Conservation (phyloP, 2,329 filamentous ascomycete genomes). For the Orbilia quercus region DNA sequence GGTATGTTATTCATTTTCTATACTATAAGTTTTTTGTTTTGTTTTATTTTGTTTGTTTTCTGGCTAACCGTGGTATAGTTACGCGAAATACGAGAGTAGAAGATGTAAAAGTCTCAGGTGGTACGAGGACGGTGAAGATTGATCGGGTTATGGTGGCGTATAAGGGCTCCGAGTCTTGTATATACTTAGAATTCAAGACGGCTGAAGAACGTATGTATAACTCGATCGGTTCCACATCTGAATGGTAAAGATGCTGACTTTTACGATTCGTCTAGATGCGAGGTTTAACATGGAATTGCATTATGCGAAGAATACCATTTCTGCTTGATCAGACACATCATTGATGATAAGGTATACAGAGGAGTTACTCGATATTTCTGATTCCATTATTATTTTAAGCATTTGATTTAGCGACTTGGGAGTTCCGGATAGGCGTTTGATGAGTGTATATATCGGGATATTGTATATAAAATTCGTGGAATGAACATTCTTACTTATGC, state of each 20-base stretch:
- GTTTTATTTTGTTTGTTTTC: neutral
- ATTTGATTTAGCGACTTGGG: neutral
- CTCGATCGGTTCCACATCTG: neutral
- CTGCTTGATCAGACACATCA: neutral
- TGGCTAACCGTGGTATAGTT: constrained; percentile 21
- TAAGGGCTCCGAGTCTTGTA: constrained; percentile 33
- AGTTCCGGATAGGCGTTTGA: neutral
- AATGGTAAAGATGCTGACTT: neutral
- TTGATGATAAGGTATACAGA: neutral
- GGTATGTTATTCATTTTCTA: constrained; percentile 21
- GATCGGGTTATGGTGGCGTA: constrained; percentile 46
- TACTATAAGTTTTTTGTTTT: too few species aligned
- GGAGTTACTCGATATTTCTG: neutral
- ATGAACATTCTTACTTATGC: too few species aligned
- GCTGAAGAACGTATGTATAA: constrained; percentile 37
- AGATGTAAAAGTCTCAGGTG: constrained; percentile 15
- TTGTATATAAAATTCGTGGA: too few species aligned
- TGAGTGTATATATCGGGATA: neutral
- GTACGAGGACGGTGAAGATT: constrained; percentile 22
- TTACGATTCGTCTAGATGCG: constrained; percentile 7
- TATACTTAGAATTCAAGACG: constrained; percentile 46
- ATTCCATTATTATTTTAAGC: neutral
- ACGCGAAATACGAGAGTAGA: constrained; percentile 27
- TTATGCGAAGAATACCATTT: constrained; percentile 49
- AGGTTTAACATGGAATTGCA: constrained; percentile 37